phyloP scores from a whole-genome alignment of 768 basidiomycete species.

The Vararia minispora region DNA sequence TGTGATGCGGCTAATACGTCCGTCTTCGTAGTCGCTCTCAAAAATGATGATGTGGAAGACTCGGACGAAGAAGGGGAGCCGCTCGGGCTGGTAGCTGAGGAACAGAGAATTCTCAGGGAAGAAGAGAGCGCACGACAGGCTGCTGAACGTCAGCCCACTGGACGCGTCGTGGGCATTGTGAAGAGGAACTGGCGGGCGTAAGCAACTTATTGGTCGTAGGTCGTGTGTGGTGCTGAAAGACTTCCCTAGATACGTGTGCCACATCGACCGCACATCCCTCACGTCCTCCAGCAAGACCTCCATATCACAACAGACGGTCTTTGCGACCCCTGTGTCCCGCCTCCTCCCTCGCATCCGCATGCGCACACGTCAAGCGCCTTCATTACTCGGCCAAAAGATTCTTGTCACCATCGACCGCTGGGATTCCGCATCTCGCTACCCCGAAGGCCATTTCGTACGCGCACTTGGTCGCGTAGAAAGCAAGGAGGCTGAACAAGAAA shows the following conservation, averaged over 20 bases:
- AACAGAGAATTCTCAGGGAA: constrained; percentile 19
- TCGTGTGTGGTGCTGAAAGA: constrained; percentile 1
- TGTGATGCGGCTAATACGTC: not conserved
- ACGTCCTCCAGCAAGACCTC: constrained; percentile 70
- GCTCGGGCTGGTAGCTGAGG: constrained; percentile 19
- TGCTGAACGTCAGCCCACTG: constrained; percentile 79
- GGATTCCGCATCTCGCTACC: constrained; percentile 80
- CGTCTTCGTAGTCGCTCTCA: constrained; percentile 49
- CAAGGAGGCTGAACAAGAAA: constrained; percentile 95
- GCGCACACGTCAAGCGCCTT: constrained; percentile 87
- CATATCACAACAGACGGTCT: constrained; percentile 79
- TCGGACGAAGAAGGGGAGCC: constrained; percentile 49
- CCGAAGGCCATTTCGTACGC: constrained; percentile 94
- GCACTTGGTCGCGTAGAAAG: constrained; percentile 84
- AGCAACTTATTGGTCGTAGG: constrained; percentile 22
- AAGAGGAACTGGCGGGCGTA: constrained; percentile 95
- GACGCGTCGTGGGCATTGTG: constrained; percentile 81
- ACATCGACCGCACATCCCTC: constrained; percentile 84
- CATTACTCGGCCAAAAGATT: constrained; percentile 86
- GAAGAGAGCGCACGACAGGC: constrained; percentile 18
- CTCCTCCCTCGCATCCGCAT: constrained; percentile 89
- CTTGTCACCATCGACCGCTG: constrained; percentile 92
- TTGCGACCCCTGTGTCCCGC: constrained; percentile 88
- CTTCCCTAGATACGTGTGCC: constrained; percentile 74
- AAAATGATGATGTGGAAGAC: constrained; percentile 80